These are phyloP conservation scores for Takashimella tepidaria DNA, from an alignment of 1,284 basidiomycete species.

Conservation along the genomic window DNA sequence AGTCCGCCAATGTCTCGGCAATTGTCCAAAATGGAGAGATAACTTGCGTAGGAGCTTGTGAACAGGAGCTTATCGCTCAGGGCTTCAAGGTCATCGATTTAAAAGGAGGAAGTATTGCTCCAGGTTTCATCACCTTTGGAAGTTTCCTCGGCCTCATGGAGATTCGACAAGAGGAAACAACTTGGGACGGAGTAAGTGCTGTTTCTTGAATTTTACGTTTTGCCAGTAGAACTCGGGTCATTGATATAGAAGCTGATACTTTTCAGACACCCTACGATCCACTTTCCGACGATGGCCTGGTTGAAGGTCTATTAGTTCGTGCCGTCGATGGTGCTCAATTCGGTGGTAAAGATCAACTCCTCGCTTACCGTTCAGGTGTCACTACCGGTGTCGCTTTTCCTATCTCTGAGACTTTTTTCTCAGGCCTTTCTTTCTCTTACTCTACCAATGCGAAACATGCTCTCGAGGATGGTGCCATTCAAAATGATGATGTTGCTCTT, in stretches of 20 bases:
- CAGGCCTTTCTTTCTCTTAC: conserved; percentile 63
- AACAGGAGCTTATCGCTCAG: conserved; percentile 7
- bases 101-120: conserved; percentile 46
- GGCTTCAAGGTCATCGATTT: conserved; percentile 43
- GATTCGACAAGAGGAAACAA: conserved; percentile 57
- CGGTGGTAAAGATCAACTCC: conserved; percentile 61
- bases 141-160: conserved; percentile 47
- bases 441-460: conserved; percentile 60
- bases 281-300: conserved; percentile 54
- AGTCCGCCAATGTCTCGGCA: conserved; percentile 19
- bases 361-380: conserved; percentile 54
- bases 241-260: no score
- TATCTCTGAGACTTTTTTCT: conserved; percentile 48
- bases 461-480: conserved; percentile 63
- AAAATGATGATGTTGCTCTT: conserved; percentile 63
- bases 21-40: conserved; percentile 47
- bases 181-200: conserved; percentile 57
- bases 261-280: conserved; percentile 48
- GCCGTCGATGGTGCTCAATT: conserved; percentile 72
- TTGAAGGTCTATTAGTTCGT: conserved; percentile 56
- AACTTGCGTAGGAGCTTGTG: conserved; percentile 39
- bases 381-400: conserved; percentile 56
- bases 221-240: no score
- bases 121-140: conserved; percentile 48
- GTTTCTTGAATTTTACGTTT: no score